Percentiles rank a stretch among this genome's conserved stretches.
Conservation (phyloP, 2,329 filamentous ascomycete genomes). For the Dichotomopilus funicola region DNA sequence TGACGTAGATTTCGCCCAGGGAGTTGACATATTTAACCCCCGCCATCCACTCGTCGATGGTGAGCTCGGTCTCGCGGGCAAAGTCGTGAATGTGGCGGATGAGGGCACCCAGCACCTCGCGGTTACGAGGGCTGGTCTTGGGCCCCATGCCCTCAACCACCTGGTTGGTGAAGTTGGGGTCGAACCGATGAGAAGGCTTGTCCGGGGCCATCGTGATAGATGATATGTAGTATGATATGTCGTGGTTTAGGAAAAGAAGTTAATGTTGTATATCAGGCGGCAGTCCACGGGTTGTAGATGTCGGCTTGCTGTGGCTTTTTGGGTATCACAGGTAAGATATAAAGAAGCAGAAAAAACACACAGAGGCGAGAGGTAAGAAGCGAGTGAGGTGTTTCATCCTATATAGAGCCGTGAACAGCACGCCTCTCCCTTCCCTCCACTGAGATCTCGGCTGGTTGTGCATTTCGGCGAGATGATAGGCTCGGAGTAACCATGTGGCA, state of each 20-base stretch:
- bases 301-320: too few species aligned
- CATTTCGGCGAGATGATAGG: constrained; percentile 21
- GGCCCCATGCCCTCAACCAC: constrained; percentile 71
- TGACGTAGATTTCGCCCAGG: constrained; percentile 62
- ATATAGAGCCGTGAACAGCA: constrained; percentile 15
- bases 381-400: constrained; percentile 7
- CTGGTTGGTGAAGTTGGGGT: constrained; percentile 68
- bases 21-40: constrained; percentile 55
- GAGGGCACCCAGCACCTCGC: constrained; percentile 59
- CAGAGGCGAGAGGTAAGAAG: not conserved
- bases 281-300: too few species aligned
- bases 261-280: not conserved
- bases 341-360: not conserved
- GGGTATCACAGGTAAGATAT: not conserved
- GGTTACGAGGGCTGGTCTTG: constrained; percentile 60
- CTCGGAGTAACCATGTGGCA: constrained; percentile 15
- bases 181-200: constrained; percentile 45
- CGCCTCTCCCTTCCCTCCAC: constrained; percentile 1
- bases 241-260: not conserved
- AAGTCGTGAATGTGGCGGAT: constrained; percentile 77
- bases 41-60: constrained; percentile 70
- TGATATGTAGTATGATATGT: constrained; percentile 1
- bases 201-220: constrained; percentile 23
- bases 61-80: constrained; percentile 70
- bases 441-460: constrained; percentile 9